Evolutionary conservation across 2,329 filamentous ascomycete species (phyloP).

Genomic region (Chrysosporium queenslandicum): DNA sequence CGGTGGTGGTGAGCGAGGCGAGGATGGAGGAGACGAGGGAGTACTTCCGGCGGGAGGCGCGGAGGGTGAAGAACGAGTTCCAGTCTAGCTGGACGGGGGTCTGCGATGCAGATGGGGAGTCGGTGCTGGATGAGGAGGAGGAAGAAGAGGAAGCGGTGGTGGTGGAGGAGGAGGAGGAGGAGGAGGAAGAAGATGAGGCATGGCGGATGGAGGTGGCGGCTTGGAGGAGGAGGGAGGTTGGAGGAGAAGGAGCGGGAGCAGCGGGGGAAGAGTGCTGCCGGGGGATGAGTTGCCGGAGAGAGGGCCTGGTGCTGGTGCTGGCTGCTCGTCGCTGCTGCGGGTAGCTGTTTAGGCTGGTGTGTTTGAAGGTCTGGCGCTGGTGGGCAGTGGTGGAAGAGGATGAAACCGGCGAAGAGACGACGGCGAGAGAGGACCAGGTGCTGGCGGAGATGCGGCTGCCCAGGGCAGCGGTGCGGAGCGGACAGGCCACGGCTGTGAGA

Average conservation of each 20-base stretch:
- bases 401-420: conserved; percentile 19
- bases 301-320: background rate
- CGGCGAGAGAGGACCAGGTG: conserved; percentile 19
- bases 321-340: background rate
- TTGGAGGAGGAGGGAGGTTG: background rate
- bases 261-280: background rate
- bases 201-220: background rate
- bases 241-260: background rate
- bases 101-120: background rate
- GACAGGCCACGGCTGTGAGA: conserved; percentile 21
- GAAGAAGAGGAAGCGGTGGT: too few relatives aligned
- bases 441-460: conserved; percentile 22
- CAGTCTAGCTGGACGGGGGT: conserved; percentile 52
- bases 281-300: background rate
- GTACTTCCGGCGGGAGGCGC: conserved; percentile 72
- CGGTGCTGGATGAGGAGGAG: background rate
- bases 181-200: background rate
- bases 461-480: conserved; percentile 28
- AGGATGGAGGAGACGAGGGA: conserved; percentile 67
- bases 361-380: background rate
- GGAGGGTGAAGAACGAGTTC: conserved; percentile 87
- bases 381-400: conserved; percentile 5
- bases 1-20: conserved; percentile 53
- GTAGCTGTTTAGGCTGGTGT: background rate
- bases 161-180: background rate